A percentile compares a stretch with the other conserved stretches of the same genome.
Evolutionary conservation across 805 yeast genomes (phyloP).

Genomic region (Monosporozyma siamensis): DNA sequence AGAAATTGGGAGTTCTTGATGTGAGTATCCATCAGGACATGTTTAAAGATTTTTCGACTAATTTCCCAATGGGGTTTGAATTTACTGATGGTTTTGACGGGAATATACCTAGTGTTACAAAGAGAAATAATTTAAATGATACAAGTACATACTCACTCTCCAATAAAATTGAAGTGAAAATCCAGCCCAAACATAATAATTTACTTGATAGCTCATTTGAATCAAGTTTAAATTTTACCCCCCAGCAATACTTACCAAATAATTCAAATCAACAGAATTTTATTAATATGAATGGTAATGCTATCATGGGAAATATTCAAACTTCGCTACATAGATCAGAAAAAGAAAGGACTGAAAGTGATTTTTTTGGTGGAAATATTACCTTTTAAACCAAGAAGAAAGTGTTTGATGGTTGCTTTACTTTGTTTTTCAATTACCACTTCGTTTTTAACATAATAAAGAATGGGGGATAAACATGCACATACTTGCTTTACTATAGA

Average conservation of each 20-base stretch:
- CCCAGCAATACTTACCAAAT: slow-evolving; percentile 3
- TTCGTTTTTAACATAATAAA: background rate
- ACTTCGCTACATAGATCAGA: background rate
- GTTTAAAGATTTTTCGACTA: background rate
- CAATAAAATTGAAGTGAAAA: background rate
- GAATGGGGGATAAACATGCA: no score
- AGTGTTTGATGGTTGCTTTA: background rate
- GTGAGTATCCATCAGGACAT: background rate
- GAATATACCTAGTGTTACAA: background rate
- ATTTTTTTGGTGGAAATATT: background rate
- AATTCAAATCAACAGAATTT: background rate
- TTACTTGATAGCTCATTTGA: slow-evolving; percentile 2
- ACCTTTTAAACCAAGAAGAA: background rate
- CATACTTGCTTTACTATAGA: no score
- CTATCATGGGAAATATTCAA: background rate
- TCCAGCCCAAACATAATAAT: background rate
- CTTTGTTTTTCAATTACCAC: background rate
- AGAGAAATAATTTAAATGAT: background rate
- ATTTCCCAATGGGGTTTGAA: background rate
- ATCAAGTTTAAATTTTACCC: slow-evolving; percentile 2
- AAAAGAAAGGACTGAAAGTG: background rate
- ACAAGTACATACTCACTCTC: background rate
- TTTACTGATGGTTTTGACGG: background rate
- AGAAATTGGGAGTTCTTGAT: background rate
- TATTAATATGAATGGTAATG: background rate